phyloP scores from a whole-genome alignment of 2,329 filamentous ascomycete species.

The Phoma herbarum region DNA sequence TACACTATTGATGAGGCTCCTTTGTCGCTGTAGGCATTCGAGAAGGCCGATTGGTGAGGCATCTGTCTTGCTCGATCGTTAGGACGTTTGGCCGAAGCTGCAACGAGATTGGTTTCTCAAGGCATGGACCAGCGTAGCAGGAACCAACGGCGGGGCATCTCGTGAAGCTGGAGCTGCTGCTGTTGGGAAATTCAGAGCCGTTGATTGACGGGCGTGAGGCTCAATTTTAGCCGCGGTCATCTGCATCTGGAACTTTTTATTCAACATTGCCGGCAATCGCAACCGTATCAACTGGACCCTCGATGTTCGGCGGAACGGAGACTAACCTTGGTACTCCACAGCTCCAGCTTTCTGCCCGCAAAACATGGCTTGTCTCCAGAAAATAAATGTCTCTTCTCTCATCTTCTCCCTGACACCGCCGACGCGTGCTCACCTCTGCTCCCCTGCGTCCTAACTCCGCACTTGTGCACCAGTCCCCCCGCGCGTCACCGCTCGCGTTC shows the following conservation, averaged over 20 bases:
- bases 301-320: slow-evolving; percentile 19
- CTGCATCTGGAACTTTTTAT: slow-evolving; percentile 18
- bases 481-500: slow-evolving; percentile 30
- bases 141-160: background rate
- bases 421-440: background rate
- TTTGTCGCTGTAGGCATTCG: background rate
- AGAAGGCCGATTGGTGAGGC: background rate
- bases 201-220: slow-evolving; percentile 22
- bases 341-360: slow-evolving; percentile 27
- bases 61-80: background rate
- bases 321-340: slow-evolving; percentile 24
- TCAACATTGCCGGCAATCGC: slow-evolving; percentile 17
- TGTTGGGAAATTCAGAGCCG: slow-evolving; percentile 7
- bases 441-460: slow-evolving; percentile 16
- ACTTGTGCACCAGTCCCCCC: slow-evolving; percentile 18
- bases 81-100: background rate
- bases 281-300: slow-evolving; percentile 20
- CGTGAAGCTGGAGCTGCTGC: slow-evolving; percentile 1
- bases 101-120: background rate
- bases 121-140: background rate
- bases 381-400: slow-evolving; percentile 15
- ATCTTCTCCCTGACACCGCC: slow-evolving; percentile 11
- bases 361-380: slow-evolving; percentile 28
- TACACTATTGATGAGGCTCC: background rate
- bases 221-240: slow-evolving; percentile 20